Evolutionary conservation across 257 asterid species (phyloP).

Genomic region (Capsicum baccatum): DNA sequence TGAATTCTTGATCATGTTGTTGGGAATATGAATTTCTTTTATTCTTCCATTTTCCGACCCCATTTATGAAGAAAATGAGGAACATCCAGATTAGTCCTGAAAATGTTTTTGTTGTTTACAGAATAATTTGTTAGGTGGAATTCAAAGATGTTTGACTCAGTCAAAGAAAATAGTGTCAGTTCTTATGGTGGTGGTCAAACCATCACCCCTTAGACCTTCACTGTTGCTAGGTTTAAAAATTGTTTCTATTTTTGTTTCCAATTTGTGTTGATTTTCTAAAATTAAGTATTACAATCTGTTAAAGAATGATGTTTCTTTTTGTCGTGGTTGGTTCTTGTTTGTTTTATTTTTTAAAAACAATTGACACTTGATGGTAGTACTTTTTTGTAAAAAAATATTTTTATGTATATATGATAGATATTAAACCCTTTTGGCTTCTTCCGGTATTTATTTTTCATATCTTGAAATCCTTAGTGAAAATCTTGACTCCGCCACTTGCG

Average conservation of each 20-base stretch:
- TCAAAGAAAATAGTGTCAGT: conserved; percentile 48
- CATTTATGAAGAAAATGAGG: not conserved
- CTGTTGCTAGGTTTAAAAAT: conserved; percentile 65
- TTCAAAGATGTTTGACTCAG: conserved; percentile 60
- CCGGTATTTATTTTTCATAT: too few species aligned
- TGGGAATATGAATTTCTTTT: not conserved
- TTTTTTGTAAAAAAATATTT: not conserved
- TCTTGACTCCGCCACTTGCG: not conserved
- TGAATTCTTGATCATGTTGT: not conserved
- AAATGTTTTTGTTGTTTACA: conserved; percentile 36
- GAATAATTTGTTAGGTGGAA: conserved; percentile 67
- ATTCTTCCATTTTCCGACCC: not conserved
- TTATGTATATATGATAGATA: not conserved
- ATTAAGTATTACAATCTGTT: not conserved
- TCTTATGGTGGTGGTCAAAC: conserved; percentile 57
- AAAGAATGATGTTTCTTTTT: not conserved
- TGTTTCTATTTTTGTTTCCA: not conserved
- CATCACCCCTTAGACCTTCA: conserved; percentile 73
- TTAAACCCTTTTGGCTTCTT: too few species aligned
- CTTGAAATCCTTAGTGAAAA: too few species aligned
- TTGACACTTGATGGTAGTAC: too few species aligned
- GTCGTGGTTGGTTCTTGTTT: not conserved
- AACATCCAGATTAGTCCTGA: not conserved
- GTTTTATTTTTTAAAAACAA: not conserved
- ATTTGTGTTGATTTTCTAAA: not conserved